These are phyloP conservation scores for Penicillium sp. DNA, from an alignment of 2,329 filamentous ascomycete species.

Conservation along the genomic window DNA sequence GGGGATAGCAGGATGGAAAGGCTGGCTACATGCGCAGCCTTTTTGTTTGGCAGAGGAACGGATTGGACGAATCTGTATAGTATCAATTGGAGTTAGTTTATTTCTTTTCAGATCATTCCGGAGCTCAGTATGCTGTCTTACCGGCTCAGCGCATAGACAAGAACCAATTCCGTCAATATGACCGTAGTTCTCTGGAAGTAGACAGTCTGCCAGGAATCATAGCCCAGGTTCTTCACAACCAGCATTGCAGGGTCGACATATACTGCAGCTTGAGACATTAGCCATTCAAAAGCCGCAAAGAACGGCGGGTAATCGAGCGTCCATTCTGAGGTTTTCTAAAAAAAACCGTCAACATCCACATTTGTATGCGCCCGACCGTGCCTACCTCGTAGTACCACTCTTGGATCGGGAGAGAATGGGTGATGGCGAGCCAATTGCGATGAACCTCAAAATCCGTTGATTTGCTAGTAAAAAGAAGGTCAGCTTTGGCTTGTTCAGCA, in stretches of 20 bases:
- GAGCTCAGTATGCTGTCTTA: slow-evolving; percentile 42
- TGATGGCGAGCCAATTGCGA: slow-evolving; percentile 97
- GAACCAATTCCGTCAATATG: slow-evolving; percentile 77
- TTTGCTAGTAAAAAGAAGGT: slow-evolving; percentile 62
- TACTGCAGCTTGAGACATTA: slow-evolving; percentile 76
- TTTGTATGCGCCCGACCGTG: neutral
- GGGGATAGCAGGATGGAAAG: slow-evolving; percentile 89
- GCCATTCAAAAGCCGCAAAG: slow-evolving; percentile 96
- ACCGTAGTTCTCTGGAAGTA: slow-evolving; percentile 93
- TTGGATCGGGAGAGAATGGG: slow-evolving; percentile 79
- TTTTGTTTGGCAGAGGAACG: slow-evolving; percentile 64
- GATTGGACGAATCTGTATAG: slow-evolving; percentile 70
- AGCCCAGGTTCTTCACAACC: slow-evolving; percentile 73
- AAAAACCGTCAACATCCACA: slow-evolving; percentile 6
- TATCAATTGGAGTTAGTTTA: neutral
- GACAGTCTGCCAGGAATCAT: slow-evolving; percentile 90
- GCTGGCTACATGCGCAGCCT: slow-evolving; percentile 79
- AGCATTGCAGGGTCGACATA: slow-evolving; percentile 82
- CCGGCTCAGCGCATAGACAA: slow-evolving; percentile 79
- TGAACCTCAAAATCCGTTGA: slow-evolving; percentile 99
- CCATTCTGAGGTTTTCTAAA: slow-evolving; percentile 91
- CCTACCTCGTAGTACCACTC: slow-evolving; percentile 89
- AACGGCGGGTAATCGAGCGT: slow-evolving; percentile 98
- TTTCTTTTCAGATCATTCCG: neutral
- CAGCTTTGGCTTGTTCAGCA: neutral